phyloP scores from a whole-genome alignment of 2,329 filamentous ascomycete species.

The Triangularia verruculosa region DNA sequence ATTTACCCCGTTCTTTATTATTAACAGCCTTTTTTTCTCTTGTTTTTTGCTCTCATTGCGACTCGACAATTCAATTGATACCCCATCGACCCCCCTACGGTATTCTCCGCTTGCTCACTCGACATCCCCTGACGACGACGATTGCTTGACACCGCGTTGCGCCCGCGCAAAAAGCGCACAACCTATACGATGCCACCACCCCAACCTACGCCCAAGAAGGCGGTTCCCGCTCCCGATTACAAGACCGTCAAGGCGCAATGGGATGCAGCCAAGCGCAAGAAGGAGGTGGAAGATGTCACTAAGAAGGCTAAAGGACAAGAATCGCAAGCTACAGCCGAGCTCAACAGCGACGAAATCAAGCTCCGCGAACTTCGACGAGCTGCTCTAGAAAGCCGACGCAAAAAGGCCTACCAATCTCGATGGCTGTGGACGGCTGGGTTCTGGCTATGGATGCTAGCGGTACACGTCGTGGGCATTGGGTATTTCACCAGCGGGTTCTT shows the following conservation, averaged over 20 bases:
- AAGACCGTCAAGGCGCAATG: slow-evolving; percentile 52
- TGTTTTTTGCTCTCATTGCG: not conserved
- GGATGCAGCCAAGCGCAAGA: slow-evolving; percentile 50
- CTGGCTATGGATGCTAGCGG: slow-evolving; percentile 65
- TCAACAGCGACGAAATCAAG: slow-evolving; percentile 30
- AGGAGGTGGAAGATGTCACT: slow-evolving; percentile 42
- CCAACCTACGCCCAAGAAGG: slow-evolving; percentile 24
- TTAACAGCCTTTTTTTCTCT: slow-evolving; percentile 5
- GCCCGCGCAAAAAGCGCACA: slow-evolving; percentile 8
- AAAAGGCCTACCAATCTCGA: slow-evolving; percentile 49
- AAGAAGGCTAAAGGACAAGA: slow-evolving; percentile 13
- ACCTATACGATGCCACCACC: slow-evolving; percentile 28
- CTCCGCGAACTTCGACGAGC: slow-evolving; percentile 45
- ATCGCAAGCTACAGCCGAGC: slow-evolving; percentile 2
- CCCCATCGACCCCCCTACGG: not conserved
- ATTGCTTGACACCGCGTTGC: not conserved
- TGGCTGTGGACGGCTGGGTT: slow-evolving; percentile 63
- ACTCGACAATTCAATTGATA: not conserved
- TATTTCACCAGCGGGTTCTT: slow-evolving; percentile 96
- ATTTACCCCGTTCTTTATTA: slow-evolving; percentile 1
- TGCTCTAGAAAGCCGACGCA: slow-evolving; percentile 47
- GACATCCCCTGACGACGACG: not conserved
- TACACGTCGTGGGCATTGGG: slow-evolving; percentile 79
- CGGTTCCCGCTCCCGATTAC: slow-evolving; percentile 42
- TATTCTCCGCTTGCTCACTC: not conserved